These are phyloP conservation scores for Linnemannia zychae DNA, from an alignment of 192 early-diverging fungal species.

Conservation along the genomic window DNA sequence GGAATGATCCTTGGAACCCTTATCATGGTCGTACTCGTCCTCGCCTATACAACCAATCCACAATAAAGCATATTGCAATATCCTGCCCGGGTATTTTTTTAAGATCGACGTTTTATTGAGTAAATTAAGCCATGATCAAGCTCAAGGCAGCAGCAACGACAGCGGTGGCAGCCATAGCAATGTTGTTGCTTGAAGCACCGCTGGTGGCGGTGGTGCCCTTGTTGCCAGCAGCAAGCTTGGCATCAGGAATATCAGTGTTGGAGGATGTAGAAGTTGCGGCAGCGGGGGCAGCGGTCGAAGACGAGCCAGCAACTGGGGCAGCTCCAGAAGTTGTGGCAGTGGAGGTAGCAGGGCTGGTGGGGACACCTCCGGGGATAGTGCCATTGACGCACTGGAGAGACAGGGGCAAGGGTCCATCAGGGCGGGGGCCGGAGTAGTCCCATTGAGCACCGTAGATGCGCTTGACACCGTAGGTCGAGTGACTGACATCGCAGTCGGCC, in stretches of 20 bases:
- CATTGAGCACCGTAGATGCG: conserved; percentile 38
- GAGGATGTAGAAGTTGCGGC: not conserved
- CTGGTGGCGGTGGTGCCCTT: not conserved
- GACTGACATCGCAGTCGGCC: conserved; percentile 32
- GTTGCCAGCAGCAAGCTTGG: conserved; percentile 14
- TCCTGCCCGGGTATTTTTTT: not conserved
- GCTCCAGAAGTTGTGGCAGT: not conserved
- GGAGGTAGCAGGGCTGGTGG: not conserved
- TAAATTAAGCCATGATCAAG: conserved; percentile 27
- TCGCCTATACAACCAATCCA: conserved; percentile 25
- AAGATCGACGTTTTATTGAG: not conserved
- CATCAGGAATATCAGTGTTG: conserved; percentile 5
- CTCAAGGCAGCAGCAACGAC: conserved; percentile 27
- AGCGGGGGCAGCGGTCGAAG: not conserved
- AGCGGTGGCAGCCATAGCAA: conserved; percentile 36
- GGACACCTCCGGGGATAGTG: conserved; percentile 22
- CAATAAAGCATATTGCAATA: not conserved
- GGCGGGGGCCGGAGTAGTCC: conserved; percentile 44
- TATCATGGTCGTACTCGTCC: conserved; percentile 34
- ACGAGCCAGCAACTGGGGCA: conserved; percentile 6
- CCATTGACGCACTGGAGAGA: conserved; percentile 49
- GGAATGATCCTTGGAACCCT: conserved; percentile 43
- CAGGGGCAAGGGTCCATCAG: conserved; percentile 47
- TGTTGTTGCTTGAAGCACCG: conserved; percentile 23
- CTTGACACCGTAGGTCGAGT: conserved; percentile 33